Evolutionary conservation across 306 rosid genomes (phyloP), one percentile per base, ranked within the genome.

Genomic region (Prinsepia uniflora): DNA sequence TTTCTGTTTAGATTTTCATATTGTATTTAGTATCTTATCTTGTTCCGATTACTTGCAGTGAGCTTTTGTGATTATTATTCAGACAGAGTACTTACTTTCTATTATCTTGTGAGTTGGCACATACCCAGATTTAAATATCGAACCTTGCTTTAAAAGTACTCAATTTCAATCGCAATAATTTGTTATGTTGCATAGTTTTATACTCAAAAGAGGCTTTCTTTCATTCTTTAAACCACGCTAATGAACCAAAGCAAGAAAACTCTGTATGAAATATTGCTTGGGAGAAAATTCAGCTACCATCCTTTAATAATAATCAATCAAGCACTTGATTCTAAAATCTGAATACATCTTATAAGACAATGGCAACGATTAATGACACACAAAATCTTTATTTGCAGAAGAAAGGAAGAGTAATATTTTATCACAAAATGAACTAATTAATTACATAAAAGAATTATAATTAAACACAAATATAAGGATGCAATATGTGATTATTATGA

Each of bases 351-450:
- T 18, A 39, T 39, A n/a, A 39, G 18, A 8, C 0, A 68, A 40
- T 0, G 30, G 43, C 22, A 22, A 8, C 43, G 30, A 24, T 24
- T 24, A 60, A 42, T 54, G 64, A 53, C 45, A 55, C 54, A 55
- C 6, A 49, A 39, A 55, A 18, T 8, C 39, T 54, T 19, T 68
- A 13, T 41, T 11, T 54, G 52, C 3, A 7, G 3, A 54, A 69
- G 44, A 45, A 70, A 14, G 44, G 43, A 70, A 56, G 55, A 70
- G 55, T n/a, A 20, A 30, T 67, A 13, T 48, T 34, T 30, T 52
- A n/a, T 43, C 65, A 55, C 22, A 14, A 55, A 69, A 6, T 11
- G 24, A 54, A 24, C 30, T 24, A 54, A 19, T 2, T 24, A 58
- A 34, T 58, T 58, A 12, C 43, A 58, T 18, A 58, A 24, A 30